A percentile compares a stretch with the other conserved stretches of the same genome.
phyloP scores from a whole-genome alignment of 257 asterid species.

The Datura wrightii region DNA sequence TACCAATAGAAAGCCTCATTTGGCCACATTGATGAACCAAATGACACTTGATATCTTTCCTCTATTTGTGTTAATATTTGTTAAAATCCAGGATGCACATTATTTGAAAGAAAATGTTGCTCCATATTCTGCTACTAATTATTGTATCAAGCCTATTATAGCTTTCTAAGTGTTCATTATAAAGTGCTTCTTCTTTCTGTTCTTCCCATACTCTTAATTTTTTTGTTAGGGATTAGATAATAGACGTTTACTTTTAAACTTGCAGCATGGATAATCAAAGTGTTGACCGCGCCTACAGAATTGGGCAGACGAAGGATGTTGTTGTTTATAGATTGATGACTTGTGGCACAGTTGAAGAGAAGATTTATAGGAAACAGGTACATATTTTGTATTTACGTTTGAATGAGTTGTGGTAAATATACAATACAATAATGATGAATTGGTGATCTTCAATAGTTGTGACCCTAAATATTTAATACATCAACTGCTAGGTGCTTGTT shows the following conservation, averaged over 20 bases:
- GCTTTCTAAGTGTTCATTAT: neutral
- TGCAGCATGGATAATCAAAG: conserved; percentile 96
- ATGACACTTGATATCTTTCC: neutral
- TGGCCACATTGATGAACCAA: conserved; percentile 10
- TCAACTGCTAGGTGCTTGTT: conserved; percentile 8
- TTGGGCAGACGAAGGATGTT: conserved; percentile 94
- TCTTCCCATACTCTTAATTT: conserved; percentile 3
- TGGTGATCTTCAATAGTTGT: conserved; percentile 16
- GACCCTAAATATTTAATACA: conserved; percentile 23
- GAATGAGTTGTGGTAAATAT: neutral
- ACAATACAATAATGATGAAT: neutral
- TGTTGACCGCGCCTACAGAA: conserved; percentile 96
- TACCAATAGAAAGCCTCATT: neutral
- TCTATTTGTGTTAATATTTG: neutral
- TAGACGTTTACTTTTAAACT: conserved; percentile 33
- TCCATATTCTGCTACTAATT: conserved; percentile 1
- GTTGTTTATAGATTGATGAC: conserved; percentile 95
- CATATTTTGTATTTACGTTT: conserved; percentile 17
- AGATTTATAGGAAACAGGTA: conserved; percentile 92
- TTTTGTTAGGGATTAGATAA: neutral
- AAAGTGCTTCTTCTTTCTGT: neutral
- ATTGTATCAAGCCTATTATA: neutral
- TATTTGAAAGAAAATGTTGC: neutral
- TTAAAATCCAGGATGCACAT: neutral
- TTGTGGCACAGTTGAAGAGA: conserved; percentile 91